Base-by-base conservation (phyloP, 345 rosid genomes). In the Eucalyptus coolabah region DNA sequence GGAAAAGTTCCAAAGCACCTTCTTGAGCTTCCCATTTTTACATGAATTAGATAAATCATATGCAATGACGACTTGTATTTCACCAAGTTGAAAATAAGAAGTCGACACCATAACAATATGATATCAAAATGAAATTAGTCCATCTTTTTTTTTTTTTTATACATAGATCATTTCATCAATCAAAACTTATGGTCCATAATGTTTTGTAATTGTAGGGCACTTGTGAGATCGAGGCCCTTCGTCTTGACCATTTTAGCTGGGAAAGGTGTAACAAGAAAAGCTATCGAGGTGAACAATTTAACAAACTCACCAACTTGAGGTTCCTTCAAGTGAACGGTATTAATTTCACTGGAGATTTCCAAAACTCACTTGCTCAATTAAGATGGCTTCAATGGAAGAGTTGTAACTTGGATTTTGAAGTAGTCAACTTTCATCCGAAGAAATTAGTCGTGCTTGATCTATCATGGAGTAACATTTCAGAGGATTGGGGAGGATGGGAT, bases 281-380 rank as follows among this genome's bases (percentile, higher is more conserved):
- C 80, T 67, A 17, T 6, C 37, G 2, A 67, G 37, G 40, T 16
- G 80, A 67, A 67, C 40, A 67, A 0, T 32, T 67, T 67, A 3
- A 32, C 5, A 3, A 67, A 67, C 12, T 67, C 19, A 16, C 80
- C 4, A 2, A 67, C 23, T 67, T 67, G 40, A 67, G 80, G 40
- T 67, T 67, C 40, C 80, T 67, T 67, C 4, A 0, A 8, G 0
- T 4, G 23, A 0, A 0, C 0, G 2, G 3, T n/a, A 3, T 18
- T 2, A 8, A 32, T 16, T 18, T 8, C 1, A 67, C 19, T 32
- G 80, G 40, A 67, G 23, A 67, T 32, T 67, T 32, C 12, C 80
- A 16, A 9, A 67, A 16, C 37, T 67, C 3, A 1, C 40, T 32
- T 32, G 3, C 80, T 67, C 23, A 67, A 32, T 67, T 67, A 34